Evolutionary conservation across 805 yeast genomes (phyloP).

Genomic region (Saccharomyces eubayanus): DNA sequence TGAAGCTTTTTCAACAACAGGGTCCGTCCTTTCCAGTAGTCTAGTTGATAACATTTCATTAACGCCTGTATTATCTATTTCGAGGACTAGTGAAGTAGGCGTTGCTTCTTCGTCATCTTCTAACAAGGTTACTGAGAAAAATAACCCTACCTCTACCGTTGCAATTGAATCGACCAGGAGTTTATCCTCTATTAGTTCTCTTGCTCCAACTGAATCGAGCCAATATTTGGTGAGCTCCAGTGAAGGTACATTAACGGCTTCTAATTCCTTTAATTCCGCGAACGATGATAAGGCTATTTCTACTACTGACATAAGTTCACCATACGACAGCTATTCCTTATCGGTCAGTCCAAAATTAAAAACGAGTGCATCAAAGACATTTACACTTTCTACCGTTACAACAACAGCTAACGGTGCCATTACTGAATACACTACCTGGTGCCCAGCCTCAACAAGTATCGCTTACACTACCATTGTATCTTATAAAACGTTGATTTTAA

Average conservation of each 20-base stretch:
- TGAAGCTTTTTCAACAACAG: neutral
- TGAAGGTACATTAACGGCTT: neutral
- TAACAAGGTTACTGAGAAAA: neutral
- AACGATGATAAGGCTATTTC: neutral
- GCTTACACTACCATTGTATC: neutral
- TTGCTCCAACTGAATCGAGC: neutral
- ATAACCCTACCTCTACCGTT: neutral
- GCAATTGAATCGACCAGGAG: neutral
- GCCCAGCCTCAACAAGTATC: slow-evolving; percentile 25
- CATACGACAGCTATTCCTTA: neutral
- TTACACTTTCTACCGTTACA: neutral
- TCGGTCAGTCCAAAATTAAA: neutral
- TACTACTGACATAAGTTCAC: neutral
- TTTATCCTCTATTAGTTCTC: neutral
- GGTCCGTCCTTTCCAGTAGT: neutral
- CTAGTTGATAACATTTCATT: neutral
- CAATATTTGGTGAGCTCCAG: neutral
- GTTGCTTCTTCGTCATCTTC: neutral
- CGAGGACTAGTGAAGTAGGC: neutral
- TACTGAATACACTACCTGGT: slow-evolving; percentile 37
- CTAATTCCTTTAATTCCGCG: neutral
- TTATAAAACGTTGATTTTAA: neutral
- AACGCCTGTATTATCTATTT: too few relatives aligned
- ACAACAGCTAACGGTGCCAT: slow-evolving; percentile 21
- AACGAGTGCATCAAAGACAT: neutral